A percentile compares a stretch with the other conserved stretches of the same genome.
Evolutionary conservation across 2,329 filamentous ascomycete species (phyloP).

Genomic region (Talaromyces sp.): DNA sequence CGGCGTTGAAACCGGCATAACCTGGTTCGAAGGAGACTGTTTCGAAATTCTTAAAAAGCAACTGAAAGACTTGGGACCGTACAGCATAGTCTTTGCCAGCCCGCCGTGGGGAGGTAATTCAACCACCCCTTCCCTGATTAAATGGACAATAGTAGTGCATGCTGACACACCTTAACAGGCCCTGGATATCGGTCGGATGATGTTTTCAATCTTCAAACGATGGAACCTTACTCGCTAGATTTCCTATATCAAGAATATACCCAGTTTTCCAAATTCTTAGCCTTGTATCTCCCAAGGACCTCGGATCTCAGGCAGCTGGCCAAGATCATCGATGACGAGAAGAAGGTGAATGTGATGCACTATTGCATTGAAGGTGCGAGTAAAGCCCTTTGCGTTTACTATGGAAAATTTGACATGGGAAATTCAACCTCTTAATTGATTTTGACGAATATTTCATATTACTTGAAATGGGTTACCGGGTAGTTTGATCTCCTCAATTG

Average conservation of each 20-base stretch:
- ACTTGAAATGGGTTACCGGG: not conserved
- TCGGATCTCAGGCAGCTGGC: slow-evolving; percentile 78
- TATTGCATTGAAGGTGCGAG: slow-evolving; percentile 89
- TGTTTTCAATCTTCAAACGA: slow-evolving; percentile 76
- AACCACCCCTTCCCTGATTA: not conserved
- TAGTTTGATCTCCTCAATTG: not conserved
- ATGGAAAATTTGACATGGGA: slow-evolving; percentile 46
- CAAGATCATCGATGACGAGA: slow-evolving; percentile 38
- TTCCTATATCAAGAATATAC: slow-evolving; percentile 60
- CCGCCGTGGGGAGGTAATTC: slow-evolving; percentile 66
- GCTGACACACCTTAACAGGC: slow-evolving; percentile 33
- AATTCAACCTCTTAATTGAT: slow-evolving; percentile 1
- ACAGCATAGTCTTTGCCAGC: slow-evolving; percentile 63
- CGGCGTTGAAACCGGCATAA: slow-evolving; percentile 70
- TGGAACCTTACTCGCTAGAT: slow-evolving; percentile 78
- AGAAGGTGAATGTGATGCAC: slow-evolving; percentile 71
- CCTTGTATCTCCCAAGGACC: slow-evolving; percentile 79
- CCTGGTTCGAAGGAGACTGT: slow-evolving; percentile 82
- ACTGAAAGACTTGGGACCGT: slow-evolving; percentile 43
- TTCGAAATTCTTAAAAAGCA: slow-evolving; percentile 62
- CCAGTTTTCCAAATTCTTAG: slow-evolving; percentile 48
- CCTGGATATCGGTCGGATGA: slow-evolving; percentile 59
- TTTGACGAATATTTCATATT: not conserved
- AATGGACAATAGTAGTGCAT: not conserved
- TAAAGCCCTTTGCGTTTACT: slow-evolving; percentile 63